Evolutionary conservation across 345 rosid genomes (phyloP).

Genomic region (Hypericum perforatum): DNA sequence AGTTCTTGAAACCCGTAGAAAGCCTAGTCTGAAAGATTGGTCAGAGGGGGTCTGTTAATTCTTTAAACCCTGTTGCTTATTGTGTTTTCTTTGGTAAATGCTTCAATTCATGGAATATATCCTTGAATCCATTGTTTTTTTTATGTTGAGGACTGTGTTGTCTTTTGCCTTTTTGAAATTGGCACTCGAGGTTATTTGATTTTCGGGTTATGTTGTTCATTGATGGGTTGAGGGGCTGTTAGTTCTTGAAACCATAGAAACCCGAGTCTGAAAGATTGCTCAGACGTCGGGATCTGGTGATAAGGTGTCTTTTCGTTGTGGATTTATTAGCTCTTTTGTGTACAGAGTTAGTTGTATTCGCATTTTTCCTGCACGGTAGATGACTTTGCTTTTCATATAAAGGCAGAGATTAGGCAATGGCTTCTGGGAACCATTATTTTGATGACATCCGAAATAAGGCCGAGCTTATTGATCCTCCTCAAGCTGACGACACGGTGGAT

Average conservation of each 20-base stretch:
- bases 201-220: neutral
- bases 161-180: conserved; percentile 1
- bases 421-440: conserved; percentile 43
- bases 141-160: neutral
- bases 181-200: conserved; percentile 3
- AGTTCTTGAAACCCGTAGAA: no score
- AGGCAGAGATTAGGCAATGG: conserved; percentile 26
- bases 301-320: conserved; percentile 9
- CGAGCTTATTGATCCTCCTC: conserved; percentile 65
- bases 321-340: neutral
- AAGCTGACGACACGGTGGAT: conserved; percentile 39
- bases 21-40: no score
- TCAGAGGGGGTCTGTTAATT: no score
- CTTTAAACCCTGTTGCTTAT: no score
- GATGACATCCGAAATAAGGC: conserved; percentile 53
- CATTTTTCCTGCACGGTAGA: no score
- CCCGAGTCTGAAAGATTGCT: conserved; percentile 1
- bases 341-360: neutral
- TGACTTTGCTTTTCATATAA: neutral
- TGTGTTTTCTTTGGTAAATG: no score
- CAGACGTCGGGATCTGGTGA: conserved; percentile 9
- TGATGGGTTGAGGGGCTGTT: conserved; percentile 12
- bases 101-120: no score
- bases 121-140: neutral
- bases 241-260: neutral